Evolutionary conservation across 345 rosid species (phyloP).

Genomic region (Bruguiera sexangula): DNA sequence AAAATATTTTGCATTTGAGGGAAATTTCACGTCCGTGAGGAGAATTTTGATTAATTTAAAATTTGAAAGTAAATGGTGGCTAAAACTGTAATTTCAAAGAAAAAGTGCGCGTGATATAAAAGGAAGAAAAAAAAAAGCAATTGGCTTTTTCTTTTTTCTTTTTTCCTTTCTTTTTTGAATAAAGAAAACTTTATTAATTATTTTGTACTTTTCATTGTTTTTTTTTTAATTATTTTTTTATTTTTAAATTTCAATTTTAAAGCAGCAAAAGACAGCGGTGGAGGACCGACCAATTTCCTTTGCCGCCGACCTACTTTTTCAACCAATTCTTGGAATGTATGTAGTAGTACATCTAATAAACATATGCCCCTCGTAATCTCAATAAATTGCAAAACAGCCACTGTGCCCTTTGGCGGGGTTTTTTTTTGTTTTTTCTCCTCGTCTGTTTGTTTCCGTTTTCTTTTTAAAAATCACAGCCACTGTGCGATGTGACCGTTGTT

Average conservation of each 20-base stretch:
- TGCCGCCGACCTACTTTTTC: constrained; percentile 45
- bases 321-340: constrained; percentile 17
- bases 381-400: constrained; percentile 28
- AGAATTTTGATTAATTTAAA: constrained; percentile 38
- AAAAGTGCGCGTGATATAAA: constrained; percentile 7
- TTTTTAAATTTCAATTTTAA: constrained; percentile 18
- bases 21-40: constrained; percentile 61
- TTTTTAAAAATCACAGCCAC: too few species aligned
- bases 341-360: background rate
- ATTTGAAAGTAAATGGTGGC: constrained; percentile 18
- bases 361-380: background rate
- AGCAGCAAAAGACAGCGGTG: constrained; percentile 28
- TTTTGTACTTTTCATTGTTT: background rate
- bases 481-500: too few species aligned
- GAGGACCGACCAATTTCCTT: constrained; percentile 29
- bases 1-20: constrained; percentile 50
- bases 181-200: background rate
- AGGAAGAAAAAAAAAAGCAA: constrained; percentile 13
- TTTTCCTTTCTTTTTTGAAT: background rate
- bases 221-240: too few species aligned
- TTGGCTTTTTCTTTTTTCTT: constrained; percentile 8
- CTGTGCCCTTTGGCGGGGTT: background rate
- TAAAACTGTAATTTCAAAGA: constrained; percentile 23
- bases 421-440: too few species aligned
- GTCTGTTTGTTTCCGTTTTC: background rate